Evolutionary conservation across 495 filamentous ascomycete species (phyloP).

Genomic region (Friedmanniomyces simplex): DNA sequence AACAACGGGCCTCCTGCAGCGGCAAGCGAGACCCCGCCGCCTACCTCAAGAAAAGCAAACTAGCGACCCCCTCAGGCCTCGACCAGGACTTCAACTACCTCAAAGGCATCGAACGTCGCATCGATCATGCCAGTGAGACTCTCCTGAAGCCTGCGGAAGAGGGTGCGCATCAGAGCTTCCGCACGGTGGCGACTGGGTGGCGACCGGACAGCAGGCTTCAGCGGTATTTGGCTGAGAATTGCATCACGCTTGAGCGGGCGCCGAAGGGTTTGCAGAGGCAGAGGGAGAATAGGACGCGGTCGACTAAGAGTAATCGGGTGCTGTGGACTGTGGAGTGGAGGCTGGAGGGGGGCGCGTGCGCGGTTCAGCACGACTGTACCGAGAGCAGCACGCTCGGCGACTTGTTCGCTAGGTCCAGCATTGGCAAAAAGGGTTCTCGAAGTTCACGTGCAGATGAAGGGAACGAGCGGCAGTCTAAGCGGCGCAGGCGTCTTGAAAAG

Average conservation of each 20-base stretch:
- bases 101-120: constrained; percentile 62
- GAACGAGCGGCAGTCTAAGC: neutral
- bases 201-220: constrained; percentile 28
- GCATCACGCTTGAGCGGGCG: constrained; percentile 54
- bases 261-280: constrained; percentile 73
- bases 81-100: constrained; percentile 97
- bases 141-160: constrained; percentile 48
- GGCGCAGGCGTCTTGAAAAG: neutral
- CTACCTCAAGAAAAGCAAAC: constrained; percentile 53
- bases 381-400: constrained; percentile 7
- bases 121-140: constrained; percentile 58
- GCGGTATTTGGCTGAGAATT: constrained; percentile 37
- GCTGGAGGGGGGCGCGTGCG: constrained; percentile 31
- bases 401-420: constrained; percentile 5
- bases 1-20: constrained; percentile 71
- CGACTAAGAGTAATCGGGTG: constrained; percentile 44
- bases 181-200: constrained; percentile 20
- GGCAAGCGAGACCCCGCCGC: constrained; percentile 75
- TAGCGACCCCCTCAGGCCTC: constrained; percentile 65
- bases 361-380: constrained; percentile 17
- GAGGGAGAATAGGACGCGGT: constrained; percentile 61
- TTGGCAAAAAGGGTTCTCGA: neutral
- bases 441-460: neutral
- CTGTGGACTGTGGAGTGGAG: constrained; percentile 61
- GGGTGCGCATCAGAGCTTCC: constrained; percentile 22